Conservation (phyloP, 129 eudicot species). For the Artemisia annua region DNA sequence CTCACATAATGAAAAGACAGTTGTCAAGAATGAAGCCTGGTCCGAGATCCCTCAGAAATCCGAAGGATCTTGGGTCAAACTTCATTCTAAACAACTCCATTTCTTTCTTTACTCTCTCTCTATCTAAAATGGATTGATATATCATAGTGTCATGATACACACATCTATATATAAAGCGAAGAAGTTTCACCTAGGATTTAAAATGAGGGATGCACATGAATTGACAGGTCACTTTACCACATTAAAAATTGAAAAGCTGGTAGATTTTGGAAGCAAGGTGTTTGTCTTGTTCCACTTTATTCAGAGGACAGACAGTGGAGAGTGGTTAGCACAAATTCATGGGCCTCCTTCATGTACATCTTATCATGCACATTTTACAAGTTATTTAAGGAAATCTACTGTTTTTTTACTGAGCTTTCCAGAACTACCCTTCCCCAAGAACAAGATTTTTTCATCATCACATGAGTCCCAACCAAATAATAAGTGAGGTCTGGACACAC, state of each 20-base stretch:
- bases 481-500: conserved; percentile 28
- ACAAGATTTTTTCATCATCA: conserved; percentile 29
- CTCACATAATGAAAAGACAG: conserved; percentile 23
- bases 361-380: conserved; percentile 27
- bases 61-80: conserved; percentile 68
- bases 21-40: conserved; percentile 89
- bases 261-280: conserved; percentile 49
- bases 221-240: conserved; percentile 62
- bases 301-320: conserved; percentile 40
- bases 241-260: conserved; percentile 51
- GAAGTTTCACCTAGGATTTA: conserved; percentile 3
- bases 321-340: conserved; percentile 36
- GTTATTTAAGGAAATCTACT: conserved; percentile 3
- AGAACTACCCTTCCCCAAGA: conserved; percentile 26
- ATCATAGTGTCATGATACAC: conserved; percentile 24
- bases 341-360: conserved; percentile 33
- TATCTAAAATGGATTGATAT: neutral
- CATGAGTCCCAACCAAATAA: conserved; percentile 42
- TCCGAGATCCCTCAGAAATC: conserved; percentile 51
- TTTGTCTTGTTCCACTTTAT: conserved; percentile 54
- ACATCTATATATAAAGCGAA: conserved; percentile 25
- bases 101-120: conserved; percentile 23
- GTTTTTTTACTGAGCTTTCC: conserved; percentile 27
- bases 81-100: conserved; percentile 74
- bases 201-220: conserved; percentile 46